These are phyloP conservation scores for Penicillium vulpinum DNA, from an alignment of 2,329 filamentous ascomycete genomes.

Conservation along the genomic window DNA sequence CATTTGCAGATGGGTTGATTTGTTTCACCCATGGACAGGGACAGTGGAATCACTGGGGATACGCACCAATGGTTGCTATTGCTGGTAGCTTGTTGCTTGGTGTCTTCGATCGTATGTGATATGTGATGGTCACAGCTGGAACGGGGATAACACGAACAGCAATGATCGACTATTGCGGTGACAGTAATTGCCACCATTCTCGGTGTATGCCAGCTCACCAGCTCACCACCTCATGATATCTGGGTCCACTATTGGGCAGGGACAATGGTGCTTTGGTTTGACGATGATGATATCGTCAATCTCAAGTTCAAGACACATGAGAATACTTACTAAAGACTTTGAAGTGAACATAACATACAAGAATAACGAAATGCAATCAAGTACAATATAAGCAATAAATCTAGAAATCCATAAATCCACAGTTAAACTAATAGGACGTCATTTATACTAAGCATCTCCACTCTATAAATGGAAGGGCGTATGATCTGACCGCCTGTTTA, in stretches of 20 bases:
- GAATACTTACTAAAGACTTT: background rate
- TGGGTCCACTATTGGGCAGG: conserved; percentile 10
- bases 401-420: background rate
- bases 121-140: conserved; percentile 1
- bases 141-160: background rate
- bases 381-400: background rate
- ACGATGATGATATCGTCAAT: background rate
- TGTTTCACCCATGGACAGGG: conserved; percentile 44
- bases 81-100: conserved; percentile 32
- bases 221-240: background rate
- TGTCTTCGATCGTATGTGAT: conserved; percentile 10
- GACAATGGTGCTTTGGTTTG: conserved; percentile 1
- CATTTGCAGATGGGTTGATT: conserved; percentile 49
- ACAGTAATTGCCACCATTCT: conserved; percentile 2
- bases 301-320: background rate
- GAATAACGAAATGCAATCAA: background rate
- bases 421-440: background rate
- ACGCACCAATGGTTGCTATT: conserved; percentile 43
- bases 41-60: conserved; percentile 54
- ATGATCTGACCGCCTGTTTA: conserved; percentile 28
- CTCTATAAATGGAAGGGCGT: conserved; percentile 18
- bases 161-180: conserved; percentile 3
- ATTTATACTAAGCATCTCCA: conserved; percentile 7
- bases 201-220: conserved; percentile 2
- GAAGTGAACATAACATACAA: background rate